phyloP scores from a whole-genome alignment of 2,329 filamentous ascomycete species.

The Nigrospora oryzae region DNA sequence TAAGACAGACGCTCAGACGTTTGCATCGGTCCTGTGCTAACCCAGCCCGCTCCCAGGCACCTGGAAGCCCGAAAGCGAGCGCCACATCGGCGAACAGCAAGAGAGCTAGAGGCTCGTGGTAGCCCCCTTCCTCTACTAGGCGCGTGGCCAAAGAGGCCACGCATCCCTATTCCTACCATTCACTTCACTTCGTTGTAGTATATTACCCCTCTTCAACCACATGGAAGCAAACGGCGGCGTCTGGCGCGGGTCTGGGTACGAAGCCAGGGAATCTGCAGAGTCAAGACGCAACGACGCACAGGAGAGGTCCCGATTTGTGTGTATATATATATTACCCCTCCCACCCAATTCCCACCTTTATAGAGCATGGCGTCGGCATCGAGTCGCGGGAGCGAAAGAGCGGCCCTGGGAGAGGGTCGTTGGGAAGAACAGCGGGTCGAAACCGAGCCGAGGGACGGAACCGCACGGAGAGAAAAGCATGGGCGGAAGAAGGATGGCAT shows the following conservation, averaged over 20 bases:
- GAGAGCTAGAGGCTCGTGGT: slow-evolving; percentile 16
- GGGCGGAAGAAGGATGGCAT: too few relatives aligned
- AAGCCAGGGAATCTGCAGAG: not conserved
- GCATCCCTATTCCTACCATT: not conserved
- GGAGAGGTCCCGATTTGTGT: not conserved
- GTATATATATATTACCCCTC: too few relatives aligned
- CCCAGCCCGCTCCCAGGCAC: slow-evolving; percentile 40
- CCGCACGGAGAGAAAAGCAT: too few relatives aligned
- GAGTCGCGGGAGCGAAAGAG: too few relatives aligned
- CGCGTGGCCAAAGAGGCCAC: not conserved
- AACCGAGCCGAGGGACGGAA: too few relatives aligned
- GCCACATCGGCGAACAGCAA: slow-evolving; percentile 52
- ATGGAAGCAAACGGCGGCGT: not conserved
- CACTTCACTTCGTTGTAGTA: not conserved
- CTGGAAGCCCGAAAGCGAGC: slow-evolving; percentile 66
- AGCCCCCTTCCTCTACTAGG: slow-evolving; percentile 5
- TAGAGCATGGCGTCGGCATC: too few relatives aligned
- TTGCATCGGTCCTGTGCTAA: slow-evolving; percentile 7
- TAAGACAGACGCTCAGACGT: slow-evolving; percentile 30
- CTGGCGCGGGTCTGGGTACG: slow-evolving; percentile 1
- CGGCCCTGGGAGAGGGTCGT: too few relatives aligned
- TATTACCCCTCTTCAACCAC: not conserved
- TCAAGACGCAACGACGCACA: not conserved
- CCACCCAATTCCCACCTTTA: too few relatives aligned
- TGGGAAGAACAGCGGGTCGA: too few relatives aligned